A percentile compares a stretch with the other conserved stretches of the same genome.
Conservation (phyloP, 179 eudicot genomes). For the Spinacia oleracea region DNA sequence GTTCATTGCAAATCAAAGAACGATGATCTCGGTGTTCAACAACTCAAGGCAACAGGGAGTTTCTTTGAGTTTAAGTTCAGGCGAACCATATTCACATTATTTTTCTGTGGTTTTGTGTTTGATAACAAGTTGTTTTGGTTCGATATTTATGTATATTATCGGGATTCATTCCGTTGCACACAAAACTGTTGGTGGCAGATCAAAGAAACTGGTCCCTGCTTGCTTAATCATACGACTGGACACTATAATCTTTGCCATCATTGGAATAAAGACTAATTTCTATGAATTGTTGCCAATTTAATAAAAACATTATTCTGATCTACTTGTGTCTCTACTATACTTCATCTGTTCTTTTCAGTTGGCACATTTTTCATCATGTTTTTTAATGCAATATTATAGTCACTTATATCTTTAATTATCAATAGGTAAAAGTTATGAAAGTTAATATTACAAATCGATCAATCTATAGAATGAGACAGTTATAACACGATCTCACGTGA, state of each 20-base stretch:
- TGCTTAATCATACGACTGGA: neutral
- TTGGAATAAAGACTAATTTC: neutral
- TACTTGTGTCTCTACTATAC: too few species aligned
- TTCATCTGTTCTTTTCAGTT: too few species aligned
- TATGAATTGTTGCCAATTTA: too few species aligned
- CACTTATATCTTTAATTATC: too few species aligned
- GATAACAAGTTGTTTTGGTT: neutral
- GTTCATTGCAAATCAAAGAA: neutral
- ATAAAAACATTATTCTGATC: too few species aligned
- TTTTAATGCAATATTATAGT: too few species aligned
- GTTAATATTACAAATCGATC: too few species aligned
- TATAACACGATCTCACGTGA: too few species aligned
- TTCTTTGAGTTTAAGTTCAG: neutral
- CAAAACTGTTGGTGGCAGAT: neutral
- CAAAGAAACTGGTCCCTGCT: neutral
- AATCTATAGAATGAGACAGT: too few species aligned
- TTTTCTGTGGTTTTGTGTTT: slow-evolving; percentile 2
- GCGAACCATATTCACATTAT: neutral
- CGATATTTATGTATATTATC: neutral
- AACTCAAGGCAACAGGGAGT: neutral
- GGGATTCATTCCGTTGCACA: neutral
- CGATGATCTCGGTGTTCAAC: neutral
- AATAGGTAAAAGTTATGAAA: too few species aligned
- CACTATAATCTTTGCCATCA: neutral
- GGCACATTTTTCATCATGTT: too few species aligned